Evolutionary conservation across 1,284 basidiomycete genomes (phyloP), one percentile per base, ranked within the genome.

Genomic region (Papiliotrema fonsecae): DNA sequence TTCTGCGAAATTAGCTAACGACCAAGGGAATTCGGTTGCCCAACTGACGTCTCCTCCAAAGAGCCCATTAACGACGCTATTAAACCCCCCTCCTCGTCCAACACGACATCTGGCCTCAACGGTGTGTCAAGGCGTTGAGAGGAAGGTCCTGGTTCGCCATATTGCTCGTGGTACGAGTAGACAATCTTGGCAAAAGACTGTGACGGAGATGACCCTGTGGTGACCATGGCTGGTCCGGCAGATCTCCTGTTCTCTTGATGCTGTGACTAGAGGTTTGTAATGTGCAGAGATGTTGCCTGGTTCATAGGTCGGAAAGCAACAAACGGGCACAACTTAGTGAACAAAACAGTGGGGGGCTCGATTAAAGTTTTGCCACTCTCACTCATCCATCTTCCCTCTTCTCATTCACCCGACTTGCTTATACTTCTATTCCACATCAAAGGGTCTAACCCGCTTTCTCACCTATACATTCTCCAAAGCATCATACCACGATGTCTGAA

Each of bases 61-160:
- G 59, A 54, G 19, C 31, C 50, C 61, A 64, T 64, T 18, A 72
- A 52, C 11, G 60, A 44, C 7, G 40, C 43, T 21, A 72, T 54
- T 50, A 72, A 44, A 25, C 69, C 68, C 0, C 56, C 54, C 14
- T 65, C 56, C 47, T 70, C 64, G 50, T 69, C 64, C 32, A 72
- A 45, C 2, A 72, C 61, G 1, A 57, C 63, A 43, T 70, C 65
- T 30, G 60, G 54, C 4, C 50, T 56, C 22, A 72, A 55, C 19
- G 64, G 61, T 16, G 58, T 54, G 51, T 70, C 69, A 36, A 72
- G 61, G 45, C 69, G 64, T 4, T 51, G 43, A 4, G 57, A 55
- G 4, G 69, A 72, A 18, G 68, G 67, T 1, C 69, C 69, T 2
- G 67, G 58, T 32, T 64, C 56, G 7, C 64, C 51, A 56, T 68